Evolutionary conservation across 1,139 yeast genomes (phyloP), one percentile per base, ranked within the genome.

Genomic region (Hansenula lynferdii): DNA sequence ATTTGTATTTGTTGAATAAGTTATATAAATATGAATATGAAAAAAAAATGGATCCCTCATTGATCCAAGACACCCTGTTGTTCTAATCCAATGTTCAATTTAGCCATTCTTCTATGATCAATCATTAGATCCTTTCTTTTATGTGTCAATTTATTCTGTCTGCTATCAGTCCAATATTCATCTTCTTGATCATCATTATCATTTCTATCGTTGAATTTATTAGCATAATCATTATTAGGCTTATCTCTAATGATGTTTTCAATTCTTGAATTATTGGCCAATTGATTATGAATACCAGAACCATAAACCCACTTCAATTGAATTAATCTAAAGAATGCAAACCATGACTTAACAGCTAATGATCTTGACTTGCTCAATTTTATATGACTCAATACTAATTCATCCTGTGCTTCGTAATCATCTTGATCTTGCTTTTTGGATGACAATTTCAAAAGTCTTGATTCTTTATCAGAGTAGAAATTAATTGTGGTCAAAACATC

Each of bases 231-330:
- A 3, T 40, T 38, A 3, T 22, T 29, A 11, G 44, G 42, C 15
- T 42, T 71, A 38, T 69, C 74, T 42, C 61, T 64, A 45, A 74
- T 61, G 22, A 74, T 58, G 27, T 67, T 71, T 35, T 67, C 55
- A 9, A 77, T 62, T 21, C 59, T 63, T 8, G 68, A 69, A 53
- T 75, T 80, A 41, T 69, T 66, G 21, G 73, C 77, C 42, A 77
- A 67, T 52, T 83, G 87, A 43, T 68, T 69, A 49, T 79, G 84
- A 15, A 82, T 69, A 2, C 86, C 86, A 29, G 76, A 72, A 31
- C 85, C 80, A 53, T 77, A 81, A n/a, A 80, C 70, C 84, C 87
- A 84, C 51, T 77, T 76, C 53, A 83, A 67, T 46, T 75, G 79
- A 41, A 79, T 71, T 39, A 82, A 64, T 42, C 89, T 67, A 37